A percentile compares a stretch with the other conserved stretches of the same genome.
These are phyloP conservation scores for Leccinum angustisporum DNA, from an alignment of 1,284 basidiomycete species.

Conservation along the genomic window DNA sequence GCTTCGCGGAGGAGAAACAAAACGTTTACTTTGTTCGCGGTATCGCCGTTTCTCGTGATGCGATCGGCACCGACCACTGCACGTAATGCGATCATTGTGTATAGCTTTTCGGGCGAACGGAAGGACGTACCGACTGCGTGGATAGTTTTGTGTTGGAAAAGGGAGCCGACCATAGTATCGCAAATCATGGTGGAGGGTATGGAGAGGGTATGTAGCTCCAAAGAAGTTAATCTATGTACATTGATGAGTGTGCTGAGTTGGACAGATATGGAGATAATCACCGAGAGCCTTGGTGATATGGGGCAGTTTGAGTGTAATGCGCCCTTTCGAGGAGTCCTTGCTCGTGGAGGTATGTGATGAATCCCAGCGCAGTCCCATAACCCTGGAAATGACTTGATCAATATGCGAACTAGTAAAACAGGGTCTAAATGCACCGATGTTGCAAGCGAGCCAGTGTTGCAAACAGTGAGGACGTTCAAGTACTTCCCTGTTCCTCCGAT, in stretches of 20 bases:
- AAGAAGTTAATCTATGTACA: slow-evolving; percentile 68
- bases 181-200: slow-evolving; percentile 92
- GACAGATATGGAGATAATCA: slow-evolving; percentile 23
- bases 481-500: slow-evolving; percentile 42
- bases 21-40: slow-evolving; percentile 79
- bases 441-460: slow-evolving; percentile 91
- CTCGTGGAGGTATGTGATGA: slow-evolving; percentile 87
- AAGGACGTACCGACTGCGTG: slow-evolving; percentile 75
- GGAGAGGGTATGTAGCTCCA: slow-evolving; percentile 80
- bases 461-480: slow-evolving; percentile 88
- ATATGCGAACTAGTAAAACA: background rate
- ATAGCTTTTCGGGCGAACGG: background rate
- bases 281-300: slow-evolving; percentile 90
- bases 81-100: background rate
- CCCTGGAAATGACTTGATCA: slow-evolving; percentile 51
- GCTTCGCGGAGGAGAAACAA: background rate
- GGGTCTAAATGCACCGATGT: slow-evolving; percentile 61
- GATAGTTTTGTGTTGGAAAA: slow-evolving; percentile 84
- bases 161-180: slow-evolving; percentile 91
- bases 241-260: background rate
- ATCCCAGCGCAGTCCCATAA: slow-evolving; percentile 90
- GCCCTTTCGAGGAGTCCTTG: slow-evolving; percentile 73
- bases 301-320: slow-evolving; percentile 89
- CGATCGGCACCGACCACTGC: slow-evolving; percentile 82
- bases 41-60: slow-evolving; percentile 88